Evolutionary conservation across 306 rosid species (phyloP), one percentile per base, ranked within the genome.

Genomic region (Quercus alba): DNA sequence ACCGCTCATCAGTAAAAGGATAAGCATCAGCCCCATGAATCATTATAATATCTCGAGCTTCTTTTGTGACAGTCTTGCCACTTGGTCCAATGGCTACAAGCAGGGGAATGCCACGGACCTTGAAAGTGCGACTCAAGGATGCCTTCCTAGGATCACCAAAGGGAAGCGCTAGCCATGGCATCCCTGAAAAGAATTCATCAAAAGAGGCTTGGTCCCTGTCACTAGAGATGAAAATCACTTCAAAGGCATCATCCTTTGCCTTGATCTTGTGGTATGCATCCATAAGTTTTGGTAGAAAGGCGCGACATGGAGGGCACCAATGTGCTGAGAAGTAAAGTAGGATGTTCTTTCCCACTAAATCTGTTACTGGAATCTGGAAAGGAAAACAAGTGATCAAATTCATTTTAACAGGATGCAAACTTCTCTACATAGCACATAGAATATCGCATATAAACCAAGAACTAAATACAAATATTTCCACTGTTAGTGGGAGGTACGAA

Each of bases 141-240:
- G 80, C 81, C 81, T 90, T 92, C 84, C 98, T 92, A 6, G 80
- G 23, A 79, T 94, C 97, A 1, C 91, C 94, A 74, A 78, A 90
- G 55, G 98, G 97, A 76, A 92, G 88, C 23, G 97, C 97, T 59
- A 92, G 52, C 98, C 97, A 92, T 18, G 98, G 97, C 98, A 94
- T 94, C 72, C 70, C 83, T 0, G 83, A 81, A 81, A 85, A 92
- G 86, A 77, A 94, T 17, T 84, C 90, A 2, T 92, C 85, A 33
- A 92, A 94, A 4, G 94, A 79, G 55, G 72, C 69, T 56, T 92
- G 93, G 75, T 94, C 92, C 17, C 12, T 75, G 75, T 94, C 97
- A 13, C 93, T 81, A 18, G 97, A 94, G 82, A 94, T 81, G 82
- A 90, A 94, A 56, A 92, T 72, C 7, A 91, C 87, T 85, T 94